Base-by-base conservation (phyloP, 176 grass and related monocot genomes). In the Musa acuminata region DNA sequence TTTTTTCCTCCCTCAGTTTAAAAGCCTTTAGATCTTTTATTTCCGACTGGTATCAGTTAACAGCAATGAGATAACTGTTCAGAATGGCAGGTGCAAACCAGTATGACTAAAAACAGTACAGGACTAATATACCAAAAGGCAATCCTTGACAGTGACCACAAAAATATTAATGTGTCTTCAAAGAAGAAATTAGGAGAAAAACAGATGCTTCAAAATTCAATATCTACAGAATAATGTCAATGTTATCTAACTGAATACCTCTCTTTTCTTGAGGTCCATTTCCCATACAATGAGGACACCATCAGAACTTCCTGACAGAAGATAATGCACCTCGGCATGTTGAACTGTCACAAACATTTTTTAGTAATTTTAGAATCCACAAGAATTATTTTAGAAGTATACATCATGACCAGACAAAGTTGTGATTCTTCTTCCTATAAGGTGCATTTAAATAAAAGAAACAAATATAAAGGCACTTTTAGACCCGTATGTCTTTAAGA, bases 241-340 rank as follows among this genome's bases (percentile, higher is more conserved):
- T 11, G 27, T 29, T 67, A 67, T 67, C 64, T 67, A 24, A 48
- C 23, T 67, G 20, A 24, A 67, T 10, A 92, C 90, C 84, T 92
- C 77, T 87, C 72, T 80, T 89, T 82, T 86, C 66, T 85, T 82
- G 81, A 82, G 82, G 83, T 75, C 67, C 71, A 99, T 84, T 71
- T 89, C 86, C 88, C 90, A 91, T 62, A 82, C 82, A 64, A 94
- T 87, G 77, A 99, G 89, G 53, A 68, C 74, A 58, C 90, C 95
- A 80, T 99, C 95, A 81, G 86, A 83, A 89, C 95, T 89, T 53
- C 90, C 88, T 1, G 90, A 99, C 13, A 99, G 74, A n/a, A 99
- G 78, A 80, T 87, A 89, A 74, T 94, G 82, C 25, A 73, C 54
- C 55, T 89, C 80, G 72, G 27, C 81, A 27, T 60, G 20, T 43